Base-by-base conservation (phyloP, 2,329 filamentous ascomycete genomes). In the Fusarium longipes region DNA sequence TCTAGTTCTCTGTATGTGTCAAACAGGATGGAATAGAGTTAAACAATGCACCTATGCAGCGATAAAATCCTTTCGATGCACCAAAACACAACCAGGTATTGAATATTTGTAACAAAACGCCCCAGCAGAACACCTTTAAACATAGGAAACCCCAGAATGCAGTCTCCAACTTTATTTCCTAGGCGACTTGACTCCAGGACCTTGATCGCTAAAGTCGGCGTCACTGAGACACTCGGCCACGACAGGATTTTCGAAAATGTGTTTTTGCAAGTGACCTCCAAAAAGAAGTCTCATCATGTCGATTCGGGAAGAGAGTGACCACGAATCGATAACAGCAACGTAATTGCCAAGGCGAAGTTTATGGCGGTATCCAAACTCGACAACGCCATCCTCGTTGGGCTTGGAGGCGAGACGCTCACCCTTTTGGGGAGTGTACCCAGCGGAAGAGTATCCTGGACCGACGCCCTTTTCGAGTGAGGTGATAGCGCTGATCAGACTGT, bases 381-480 rank as follows among this genome's bases (percentile, higher is more conserved):
- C 75, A 5, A 80, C 77, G 10, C 81, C 80, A 32, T 82, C 79
- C 5, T 79, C 78, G 35, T 81, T 82, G 7, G 75, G 72, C 59
- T 79, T 80, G 5, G 75, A 76, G 6, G 79, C 77, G 20, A 79
- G 79, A 1, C 79, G 81, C 57, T 83, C 80, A 57, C 83, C 82
- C 36, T 75, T 77, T 24, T 77, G 77, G 8, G 77, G 77, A 57
- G 78, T 33, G 72, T 77, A 73, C 68, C 79, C 55, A 3, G 84
- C 83, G 2, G 81, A 84, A 8, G 84, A 86, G 70, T 86, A 87
- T 32, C 80, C 83, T 0, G 85, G 85, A 0, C 85, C 85, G 38
- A 84, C 83, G 38, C 84, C 82, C 4, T 81, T 80, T 71, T 87
- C 84, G 3, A 87, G 78, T 3, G 84, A 87, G 1, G 83, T 86